These are phyloP conservation scores for Cordyceps farinosa DNA, from an alignment of 2,329 filamentous ascomycete genomes.

Conservation along the genomic window DNA sequence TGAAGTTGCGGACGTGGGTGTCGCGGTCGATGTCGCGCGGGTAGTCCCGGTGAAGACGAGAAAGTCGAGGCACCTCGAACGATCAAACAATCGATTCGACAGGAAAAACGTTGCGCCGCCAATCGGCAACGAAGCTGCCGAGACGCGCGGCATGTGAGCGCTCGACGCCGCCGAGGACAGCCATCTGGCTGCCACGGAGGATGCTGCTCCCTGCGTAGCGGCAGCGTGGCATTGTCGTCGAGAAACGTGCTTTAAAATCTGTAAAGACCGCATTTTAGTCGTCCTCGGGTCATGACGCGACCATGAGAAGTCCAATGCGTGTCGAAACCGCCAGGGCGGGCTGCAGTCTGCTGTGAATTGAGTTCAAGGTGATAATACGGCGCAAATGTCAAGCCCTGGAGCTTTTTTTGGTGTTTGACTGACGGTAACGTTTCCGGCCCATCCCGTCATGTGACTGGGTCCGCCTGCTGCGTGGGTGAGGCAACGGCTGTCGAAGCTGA, in stretches of 20 bases:
- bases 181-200: slow-evolving; percentile 24
- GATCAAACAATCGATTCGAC: slow-evolving; percentile 35
- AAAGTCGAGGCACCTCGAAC: slow-evolving; percentile 36
- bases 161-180: slow-evolving; percentile 29
- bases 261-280: slow-evolving; percentile 17
- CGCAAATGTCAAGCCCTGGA: background rate
- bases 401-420: slow-evolving; percentile 10
- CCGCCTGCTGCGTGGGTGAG: background rate
- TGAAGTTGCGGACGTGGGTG: slow-evolving; percentile 1
- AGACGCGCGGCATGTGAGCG: slow-evolving; percentile 11
- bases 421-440: background rate
- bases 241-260: slow-evolving; percentile 7
- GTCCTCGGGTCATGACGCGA: slow-evolving; percentile 14
- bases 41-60: slow-evolving; percentile 29
- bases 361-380: background rate
- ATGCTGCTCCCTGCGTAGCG: background rate
- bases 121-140: slow-evolving; percentile 20
- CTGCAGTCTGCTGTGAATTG: background rate
- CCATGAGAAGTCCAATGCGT: slow-evolving; percentile 15
- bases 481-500: background rate
- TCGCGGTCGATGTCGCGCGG: slow-evolving; percentile 25
- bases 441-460: slow-evolving; percentile 14
- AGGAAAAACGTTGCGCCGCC: slow-evolving; percentile 31
- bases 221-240: slow-evolving; percentile 11
- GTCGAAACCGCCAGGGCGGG: background rate